Evolutionary conservation across 2,329 filamentous ascomycete species (phyloP), one percentile per base, ranked within the genome.

Genomic region (Coccinonectria pachysandricola): DNA sequence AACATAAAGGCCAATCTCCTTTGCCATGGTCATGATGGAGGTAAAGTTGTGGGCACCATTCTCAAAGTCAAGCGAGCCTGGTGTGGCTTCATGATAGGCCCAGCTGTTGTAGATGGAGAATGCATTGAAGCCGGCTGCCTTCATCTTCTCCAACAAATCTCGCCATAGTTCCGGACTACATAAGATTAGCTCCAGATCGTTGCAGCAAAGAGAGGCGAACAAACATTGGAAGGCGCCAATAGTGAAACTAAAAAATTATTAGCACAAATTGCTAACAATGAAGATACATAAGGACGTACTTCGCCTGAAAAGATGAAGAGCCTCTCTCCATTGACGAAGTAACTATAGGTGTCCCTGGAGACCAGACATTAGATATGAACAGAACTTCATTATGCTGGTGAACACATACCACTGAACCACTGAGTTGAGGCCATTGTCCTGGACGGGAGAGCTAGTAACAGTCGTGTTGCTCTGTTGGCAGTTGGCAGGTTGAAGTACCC

Each of bases 1-100:
- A 3, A 65, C 47, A 9, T 62, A 50, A 16, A 68, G 38, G 1
- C 60, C 63, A 26, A 60, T 52, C 24, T 66, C 59, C 24, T 66
- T 56, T 2, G 62, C 62, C 8, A 60, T 48, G 7, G 47, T 48
- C 43, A 69, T 62, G 39, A 65, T 69, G 8, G 45, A 45, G 2
- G 60, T 60, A 23, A 71, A 55, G 24, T 71, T 56, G 27, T 69
- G 68, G 9, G 52, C 50, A 4, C 43, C 43, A 10, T 35, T 43
- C 6, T 39, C 30, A 15, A 48, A 42, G 8, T 54, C 53, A 1
- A 57, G 30, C 0, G 28, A 34, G 0, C 52, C 55, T 0, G 53
- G 49, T 0, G 48, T 37, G 3, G 54, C 46, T 23, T 54, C 53
- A 28, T 60, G 57, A 25, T 52, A 60, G 6, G 56, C 56, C 57